These are phyloP conservation scores for Cyberlindnera xylosilytica DNA, from an alignment of 805 yeast species.

Conservation along the genomic window DNA sequence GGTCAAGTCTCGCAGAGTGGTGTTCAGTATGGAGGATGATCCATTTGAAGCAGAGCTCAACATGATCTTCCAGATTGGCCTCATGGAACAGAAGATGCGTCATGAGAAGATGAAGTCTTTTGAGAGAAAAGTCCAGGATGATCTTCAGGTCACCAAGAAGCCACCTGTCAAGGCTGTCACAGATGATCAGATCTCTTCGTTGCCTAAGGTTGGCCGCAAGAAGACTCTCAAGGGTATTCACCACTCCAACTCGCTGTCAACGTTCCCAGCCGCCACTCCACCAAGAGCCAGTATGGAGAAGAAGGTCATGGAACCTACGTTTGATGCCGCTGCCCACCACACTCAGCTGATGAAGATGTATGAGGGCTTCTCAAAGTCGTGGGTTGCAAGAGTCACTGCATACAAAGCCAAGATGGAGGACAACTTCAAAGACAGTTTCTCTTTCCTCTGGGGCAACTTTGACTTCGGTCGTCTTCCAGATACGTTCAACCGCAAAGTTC, in stretches of 20 bases:
- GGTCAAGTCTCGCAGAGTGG: slow-evolving; percentile 51
- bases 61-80: slow-evolving; percentile 62
- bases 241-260: slow-evolving; percentile 4
- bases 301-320: not conserved
- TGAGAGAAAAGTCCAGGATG: slow-evolving; percentile 30
- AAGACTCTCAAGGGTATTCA: slow-evolving; percentile 5
- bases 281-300: not conserved
- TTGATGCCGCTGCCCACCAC: not conserved
- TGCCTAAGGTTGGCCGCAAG: slow-evolving; percentile 7
- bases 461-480: slow-evolving; percentile 35
- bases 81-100: slow-evolving; percentile 61
- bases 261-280: slow-evolving; percentile 5
- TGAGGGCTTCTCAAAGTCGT: slow-evolving; percentile 53
- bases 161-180: slow-evolving; percentile 9
- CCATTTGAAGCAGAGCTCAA: slow-evolving; percentile 80
- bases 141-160: slow-evolving; percentile 13
- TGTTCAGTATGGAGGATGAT: slow-evolving; percentile 78
- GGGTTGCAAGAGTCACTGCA: slow-evolving; percentile 65
- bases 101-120: slow-evolving; percentile 45
- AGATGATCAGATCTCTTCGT: slow-evolving; percentile 7
- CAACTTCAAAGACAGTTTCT: slow-evolving; percentile 37
- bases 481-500: slow-evolving; percentile 41
- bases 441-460: slow-evolving; percentile 40
- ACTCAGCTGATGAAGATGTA: slow-evolving; percentile 28
- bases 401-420: slow-evolving; percentile 40